phyloP scores from a whole-genome alignment of 2,329 filamentous ascomycete genomes.

The Pseudohalonectria lignicola region DNA sequence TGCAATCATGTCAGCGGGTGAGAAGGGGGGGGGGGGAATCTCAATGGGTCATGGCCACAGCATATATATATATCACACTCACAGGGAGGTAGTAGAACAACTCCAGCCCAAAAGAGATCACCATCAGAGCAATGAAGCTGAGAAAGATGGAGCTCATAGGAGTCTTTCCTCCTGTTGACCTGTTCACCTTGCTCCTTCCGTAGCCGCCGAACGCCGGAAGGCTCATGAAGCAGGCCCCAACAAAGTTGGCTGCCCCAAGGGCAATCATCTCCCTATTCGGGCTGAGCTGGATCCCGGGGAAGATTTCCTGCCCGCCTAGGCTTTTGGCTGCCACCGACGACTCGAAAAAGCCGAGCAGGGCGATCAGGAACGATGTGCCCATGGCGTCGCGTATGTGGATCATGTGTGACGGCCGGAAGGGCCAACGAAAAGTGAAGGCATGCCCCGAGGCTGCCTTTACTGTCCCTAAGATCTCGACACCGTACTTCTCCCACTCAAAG shows the following conservation, averaged over 20 bases:
- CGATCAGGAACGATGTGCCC: slow-evolving; percentile 86
- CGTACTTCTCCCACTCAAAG: slow-evolving; percentile 67
- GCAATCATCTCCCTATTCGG: slow-evolving; percentile 91
- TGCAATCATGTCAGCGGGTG: slow-evolving; percentile 3
- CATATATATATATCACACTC: too few relatives aligned
- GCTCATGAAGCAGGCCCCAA: slow-evolving; percentile 85
- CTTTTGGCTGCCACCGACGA: slow-evolving; percentile 94
- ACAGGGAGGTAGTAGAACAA: slow-evolving; percentile 96
- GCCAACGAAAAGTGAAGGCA: slow-evolving; percentile 73
- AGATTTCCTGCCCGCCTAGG: slow-evolving; percentile 56
- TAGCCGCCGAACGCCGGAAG: slow-evolving; percentile 94
- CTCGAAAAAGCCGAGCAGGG: slow-evolving; percentile 95
- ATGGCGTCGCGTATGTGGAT: slow-evolving; percentile 76
- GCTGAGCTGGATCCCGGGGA: slow-evolving; percentile 73
- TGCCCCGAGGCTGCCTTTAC: slow-evolving; percentile 65
- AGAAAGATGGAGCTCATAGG: slow-evolving; percentile 90
- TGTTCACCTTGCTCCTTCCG: slow-evolving; percentile 90
- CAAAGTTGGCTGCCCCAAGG: slow-evolving; percentile 79
- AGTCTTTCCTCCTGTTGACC: slow-evolving; percentile 79
- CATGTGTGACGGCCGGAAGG: slow-evolving; percentile 67
- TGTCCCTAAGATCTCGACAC: slow-evolving; percentile 73
- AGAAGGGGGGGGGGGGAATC: too few relatives aligned
- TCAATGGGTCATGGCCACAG: too few relatives aligned
- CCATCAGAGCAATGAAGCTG: slow-evolving; percentile 70
- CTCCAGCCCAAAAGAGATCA: slow-evolving; percentile 71